Evolutionary conservation across 495 filamentous ascomycete species (phyloP).

Genomic region (Viridothelium virens): DNA sequence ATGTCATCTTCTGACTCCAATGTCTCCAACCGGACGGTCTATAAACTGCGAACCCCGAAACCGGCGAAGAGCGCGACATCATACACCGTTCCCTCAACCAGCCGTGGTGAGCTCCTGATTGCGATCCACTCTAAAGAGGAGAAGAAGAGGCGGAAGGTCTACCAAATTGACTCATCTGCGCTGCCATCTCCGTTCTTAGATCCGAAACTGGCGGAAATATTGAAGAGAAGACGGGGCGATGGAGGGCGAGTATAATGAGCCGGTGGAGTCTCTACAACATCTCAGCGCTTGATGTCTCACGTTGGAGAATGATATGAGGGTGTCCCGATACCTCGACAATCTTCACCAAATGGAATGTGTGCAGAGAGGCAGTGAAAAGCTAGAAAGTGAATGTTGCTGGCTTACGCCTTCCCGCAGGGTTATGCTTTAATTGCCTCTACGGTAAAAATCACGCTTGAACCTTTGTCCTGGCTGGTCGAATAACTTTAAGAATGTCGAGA

Average conservation of each 20-base stretch:
- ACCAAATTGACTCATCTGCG: neutral
- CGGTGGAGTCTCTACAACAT: too few species aligned
- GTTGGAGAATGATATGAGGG: too few species aligned
- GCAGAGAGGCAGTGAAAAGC: too few species aligned
- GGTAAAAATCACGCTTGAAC: too few species aligned
- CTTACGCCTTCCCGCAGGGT: too few species aligned
- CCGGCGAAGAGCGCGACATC: neutral
- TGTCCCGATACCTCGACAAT: too few species aligned
- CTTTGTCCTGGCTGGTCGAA: too few species aligned
- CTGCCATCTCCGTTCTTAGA: slow-evolving; percentile 4
- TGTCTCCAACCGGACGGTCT: neutral
- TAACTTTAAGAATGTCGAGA: too few species aligned
- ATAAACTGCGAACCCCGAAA: neutral
- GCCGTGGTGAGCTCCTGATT: neutral
- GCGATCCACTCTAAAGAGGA: neutral
- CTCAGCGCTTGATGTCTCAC: too few species aligned
- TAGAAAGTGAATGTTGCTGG: too few species aligned
- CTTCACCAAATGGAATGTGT: too few species aligned
- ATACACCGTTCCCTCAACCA: neutral
- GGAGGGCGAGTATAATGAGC: neutral
- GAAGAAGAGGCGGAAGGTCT: neutral
- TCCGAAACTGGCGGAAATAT: neutral
- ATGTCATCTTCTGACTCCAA: neutral
- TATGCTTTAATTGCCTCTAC: too few species aligned
- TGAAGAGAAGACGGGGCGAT: neutral